Percentiles rank a stretch among this genome's conserved stretches.
phyloP scores from a whole-genome alignment of 2,329 filamentous ascomycete species.

The Hirsutella thompsonii region DNA sequence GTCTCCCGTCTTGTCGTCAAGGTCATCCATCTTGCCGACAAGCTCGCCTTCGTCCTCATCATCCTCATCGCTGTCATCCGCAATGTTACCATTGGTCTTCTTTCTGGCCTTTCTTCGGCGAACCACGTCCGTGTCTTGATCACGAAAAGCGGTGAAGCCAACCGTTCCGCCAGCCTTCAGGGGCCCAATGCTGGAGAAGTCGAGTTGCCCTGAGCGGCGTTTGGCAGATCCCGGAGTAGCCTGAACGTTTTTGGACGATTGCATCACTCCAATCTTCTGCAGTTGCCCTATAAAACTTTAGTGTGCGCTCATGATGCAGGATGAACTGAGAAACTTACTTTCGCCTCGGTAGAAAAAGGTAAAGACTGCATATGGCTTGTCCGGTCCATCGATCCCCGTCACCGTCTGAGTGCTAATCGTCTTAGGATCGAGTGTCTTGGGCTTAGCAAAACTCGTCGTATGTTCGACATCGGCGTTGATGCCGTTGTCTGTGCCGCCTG shows the following conservation, averaged over 20 bases:
- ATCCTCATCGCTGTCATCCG: slow-evolving; percentile 61
- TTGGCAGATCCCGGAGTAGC: slow-evolving; percentile 52
- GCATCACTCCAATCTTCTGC: slow-evolving; percentile 86
- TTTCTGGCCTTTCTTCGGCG: slow-evolving; percentile 45
- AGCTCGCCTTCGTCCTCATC: slow-evolving; percentile 53
- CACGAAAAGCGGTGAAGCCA: slow-evolving; percentile 80
- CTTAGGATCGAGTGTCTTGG: slow-evolving; percentile 90
- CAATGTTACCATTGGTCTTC: slow-evolving; percentile 54
- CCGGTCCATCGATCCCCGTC: slow-evolving; percentile 92
- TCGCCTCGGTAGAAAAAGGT: slow-evolving; percentile 97
- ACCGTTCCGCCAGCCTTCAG: slow-evolving; percentile 79
- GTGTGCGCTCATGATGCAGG: background rate
- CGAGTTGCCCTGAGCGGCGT: slow-evolving; percentile 68
- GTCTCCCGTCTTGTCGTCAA: slow-evolving; percentile 48
- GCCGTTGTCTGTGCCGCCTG: slow-evolving; percentile 38
- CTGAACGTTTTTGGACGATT: slow-evolving; percentile 51
- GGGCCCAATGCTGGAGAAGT: slow-evolving; percentile 75
- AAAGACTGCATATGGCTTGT: slow-evolving; percentile 92
- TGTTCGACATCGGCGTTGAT: slow-evolving; percentile 82
- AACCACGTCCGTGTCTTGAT: slow-evolving; percentile 43
- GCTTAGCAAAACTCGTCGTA: slow-evolving; percentile 94
- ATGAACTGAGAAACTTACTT: slow-evolving; percentile 45
- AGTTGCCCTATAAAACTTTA: slow-evolving; percentile 57
- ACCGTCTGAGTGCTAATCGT: slow-evolving; percentile 98
- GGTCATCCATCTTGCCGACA: slow-evolving; percentile 51